A percentile compares a stretch with the other conserved stretches of the same genome.
Conservation (phyloP, 2,329 filamentous ascomycete species). For the Neofusicoccum sp. region DNA sequence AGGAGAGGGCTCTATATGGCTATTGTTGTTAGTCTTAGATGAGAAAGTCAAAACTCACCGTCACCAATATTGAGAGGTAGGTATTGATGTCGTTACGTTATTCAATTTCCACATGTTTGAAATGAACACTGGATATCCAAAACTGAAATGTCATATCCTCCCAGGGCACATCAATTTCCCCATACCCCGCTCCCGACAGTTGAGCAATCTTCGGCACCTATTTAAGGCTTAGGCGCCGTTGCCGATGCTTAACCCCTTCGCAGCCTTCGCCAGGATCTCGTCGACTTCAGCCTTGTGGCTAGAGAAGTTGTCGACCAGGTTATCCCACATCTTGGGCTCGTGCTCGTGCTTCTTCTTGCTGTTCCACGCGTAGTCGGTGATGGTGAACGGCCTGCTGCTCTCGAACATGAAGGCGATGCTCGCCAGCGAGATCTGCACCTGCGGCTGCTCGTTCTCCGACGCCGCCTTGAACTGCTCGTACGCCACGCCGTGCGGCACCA, state of each 20-base stretch:
- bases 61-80: background rate
- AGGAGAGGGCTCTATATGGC: constrained; percentile 26
- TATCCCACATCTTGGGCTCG: constrained; percentile 54
- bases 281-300: constrained; percentile 51
- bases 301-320: constrained; percentile 56
- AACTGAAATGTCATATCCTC: no score
- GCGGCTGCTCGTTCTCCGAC: constrained; percentile 51
- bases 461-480: constrained; percentile 59
- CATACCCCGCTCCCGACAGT: no score
- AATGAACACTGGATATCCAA: background rate
- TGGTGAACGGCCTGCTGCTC: constrained; percentile 43
- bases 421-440: constrained; percentile 47
- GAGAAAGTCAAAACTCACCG: background rate
- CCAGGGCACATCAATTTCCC: no score
- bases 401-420: constrained; percentile 70
- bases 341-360: constrained; percentile 52
- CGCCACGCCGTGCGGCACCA: constrained; percentile 67
- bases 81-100: no score
- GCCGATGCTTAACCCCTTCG: constrained; percentile 29
- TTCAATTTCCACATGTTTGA: no score
- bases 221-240: background rate
- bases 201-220: no score
- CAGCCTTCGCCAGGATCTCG: constrained; percentile 43
- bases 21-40: no score
- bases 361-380: constrained; percentile 40